These are phyloP conservation scores for Vigna mungo DNA, from an alignment of 306 rosid species.

Conservation along the genomic window DNA sequence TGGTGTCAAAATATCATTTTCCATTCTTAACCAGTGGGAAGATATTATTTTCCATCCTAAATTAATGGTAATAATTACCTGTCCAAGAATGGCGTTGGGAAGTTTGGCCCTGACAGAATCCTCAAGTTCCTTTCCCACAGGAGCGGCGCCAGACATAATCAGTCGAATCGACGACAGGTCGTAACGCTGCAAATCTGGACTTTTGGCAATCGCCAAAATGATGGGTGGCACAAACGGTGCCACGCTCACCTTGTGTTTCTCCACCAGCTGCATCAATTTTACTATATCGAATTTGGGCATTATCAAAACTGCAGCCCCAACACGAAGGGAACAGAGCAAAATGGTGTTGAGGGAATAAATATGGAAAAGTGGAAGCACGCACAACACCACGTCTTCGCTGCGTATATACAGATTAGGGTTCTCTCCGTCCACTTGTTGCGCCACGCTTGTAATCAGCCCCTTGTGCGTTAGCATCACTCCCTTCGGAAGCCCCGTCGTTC, in stretches of 20 bases:
- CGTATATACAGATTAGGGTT: constrained; percentile 64
- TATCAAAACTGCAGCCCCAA: constrained; percentile 67
- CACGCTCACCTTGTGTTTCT: constrained; percentile 57
- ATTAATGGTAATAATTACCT: constrained; percentile 45
- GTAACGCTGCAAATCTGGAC: constrained; percentile 44
- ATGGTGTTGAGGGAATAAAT: constrained; percentile 66
- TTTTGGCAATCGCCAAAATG: constrained; percentile 62
- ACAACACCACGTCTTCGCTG: constrained; percentile 62
- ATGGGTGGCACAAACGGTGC: constrained; percentile 83
- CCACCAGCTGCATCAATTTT: constrained; percentile 50
- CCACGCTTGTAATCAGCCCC: constrained; percentile 69
- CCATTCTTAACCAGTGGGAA: no score
- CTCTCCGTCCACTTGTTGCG: constrained; percentile 78
- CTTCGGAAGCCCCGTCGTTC: constrained; percentile 78
- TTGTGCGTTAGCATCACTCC: constrained; percentile 80
- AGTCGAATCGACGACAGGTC: constrained; percentile 73
- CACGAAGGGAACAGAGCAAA: constrained; percentile 69
- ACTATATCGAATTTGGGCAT: constrained; percentile 67
- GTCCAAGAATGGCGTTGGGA: constrained; percentile 71
- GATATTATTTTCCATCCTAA: no score
- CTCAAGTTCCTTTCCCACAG: constrained; percentile 82
- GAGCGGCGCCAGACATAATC: constrained; percentile 76
- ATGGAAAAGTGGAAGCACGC: constrained; percentile 77
- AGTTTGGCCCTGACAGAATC: constrained; percentile 65
- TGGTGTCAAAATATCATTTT: no score